Evolutionary conservation across 805 yeast genomes (phyloP).

Genomic region (Ogataea sp.): DNA sequence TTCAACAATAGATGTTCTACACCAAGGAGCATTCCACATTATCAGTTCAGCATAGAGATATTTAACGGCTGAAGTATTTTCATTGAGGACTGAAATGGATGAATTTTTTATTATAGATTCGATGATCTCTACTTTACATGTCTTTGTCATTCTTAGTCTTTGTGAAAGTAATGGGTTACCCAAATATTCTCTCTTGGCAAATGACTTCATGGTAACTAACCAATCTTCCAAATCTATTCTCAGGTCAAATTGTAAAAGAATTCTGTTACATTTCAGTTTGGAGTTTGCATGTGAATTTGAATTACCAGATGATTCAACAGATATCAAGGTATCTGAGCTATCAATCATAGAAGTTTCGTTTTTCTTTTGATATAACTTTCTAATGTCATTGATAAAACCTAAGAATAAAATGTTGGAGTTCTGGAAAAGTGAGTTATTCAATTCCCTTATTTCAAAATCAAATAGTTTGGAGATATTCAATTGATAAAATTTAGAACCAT

Average conservation of each 20-base stretch:
- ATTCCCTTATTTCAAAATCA: constrained; percentile 53
- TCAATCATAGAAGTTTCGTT: constrained; percentile 10
- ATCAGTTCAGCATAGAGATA: constrained; percentile 59
- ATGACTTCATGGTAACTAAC: constrained; percentile 60
- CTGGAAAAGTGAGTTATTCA: constrained; percentile 56
- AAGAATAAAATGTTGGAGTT: constrained; percentile 50
- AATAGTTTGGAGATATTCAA: constrained; percentile 44
- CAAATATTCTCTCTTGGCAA: constrained; percentile 48
- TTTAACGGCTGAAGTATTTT: constrained; percentile 1
- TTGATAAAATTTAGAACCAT: constrained; percentile 54
- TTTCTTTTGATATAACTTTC: constrained; percentile 33
- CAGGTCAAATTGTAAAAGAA: constrained; percentile 55
- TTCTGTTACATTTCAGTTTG: constrained; percentile 16
- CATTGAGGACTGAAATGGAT: constrained; percentile 12
- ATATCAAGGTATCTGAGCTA: background rate
- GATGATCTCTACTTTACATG: constrained; percentile 46
- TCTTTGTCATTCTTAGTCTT: constrained; percentile 45
- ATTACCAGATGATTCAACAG: background rate
- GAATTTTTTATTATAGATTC: constrained; percentile 35
- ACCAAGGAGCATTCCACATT: constrained; percentile 72
- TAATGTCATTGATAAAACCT: constrained; percentile 47
- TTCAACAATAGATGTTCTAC: constrained; percentile 60
- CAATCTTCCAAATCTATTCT: constrained; percentile 71
- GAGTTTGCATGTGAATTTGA: background rate
- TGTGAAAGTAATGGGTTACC: constrained; percentile 16